phyloP scores from a whole-genome alignment of 352 stramenopile species.

The Paralagenidium karlingii region DNA sequence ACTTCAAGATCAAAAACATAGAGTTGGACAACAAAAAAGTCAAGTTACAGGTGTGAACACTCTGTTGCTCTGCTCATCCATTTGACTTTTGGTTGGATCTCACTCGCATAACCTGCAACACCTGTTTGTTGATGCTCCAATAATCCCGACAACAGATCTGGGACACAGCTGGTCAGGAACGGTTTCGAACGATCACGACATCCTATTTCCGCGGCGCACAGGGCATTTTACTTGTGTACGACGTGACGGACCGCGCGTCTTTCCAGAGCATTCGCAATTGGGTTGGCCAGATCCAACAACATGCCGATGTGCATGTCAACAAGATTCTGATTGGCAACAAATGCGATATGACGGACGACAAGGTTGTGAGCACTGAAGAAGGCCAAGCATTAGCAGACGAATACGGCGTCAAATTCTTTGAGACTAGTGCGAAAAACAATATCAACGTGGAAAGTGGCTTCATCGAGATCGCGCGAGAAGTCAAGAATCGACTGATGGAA shows the following conservation, averaged over 20 bases:
- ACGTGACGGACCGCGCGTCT: constrained; percentile 94
- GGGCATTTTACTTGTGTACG: constrained; percentile 98
- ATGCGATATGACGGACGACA: constrained; percentile 97
- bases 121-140: no score
- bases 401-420: constrained; percentile 93
- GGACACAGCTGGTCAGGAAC: constrained; percentile 98
- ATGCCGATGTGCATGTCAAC: constrained; percentile 98
- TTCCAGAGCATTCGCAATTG: constrained; percentile 98
- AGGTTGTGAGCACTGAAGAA: constrained; percentile 92
- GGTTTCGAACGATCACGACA: constrained; percentile 98
- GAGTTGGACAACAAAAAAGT: constrained; percentile 94
- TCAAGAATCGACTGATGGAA: constrained; percentile 84
- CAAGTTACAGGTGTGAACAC: constrained; percentile 81
- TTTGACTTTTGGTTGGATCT: neutral
- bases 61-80: neutral
- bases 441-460: constrained; percentile 90
- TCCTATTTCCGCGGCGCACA: constrained; percentile 98
- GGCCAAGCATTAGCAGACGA: constrained; percentile 90
- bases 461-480: constrained; percentile 80
- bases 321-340: constrained; percentile 99
- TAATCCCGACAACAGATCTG: constrained; percentile 82
- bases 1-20: constrained; percentile 91
- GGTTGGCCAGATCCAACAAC: constrained; percentile 96
- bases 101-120: neutral
- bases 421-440: constrained; percentile 93